Conservation (phyloP, 2,329 filamentous ascomycete genomes). For the Arthrocladium fulminans region DNA sequence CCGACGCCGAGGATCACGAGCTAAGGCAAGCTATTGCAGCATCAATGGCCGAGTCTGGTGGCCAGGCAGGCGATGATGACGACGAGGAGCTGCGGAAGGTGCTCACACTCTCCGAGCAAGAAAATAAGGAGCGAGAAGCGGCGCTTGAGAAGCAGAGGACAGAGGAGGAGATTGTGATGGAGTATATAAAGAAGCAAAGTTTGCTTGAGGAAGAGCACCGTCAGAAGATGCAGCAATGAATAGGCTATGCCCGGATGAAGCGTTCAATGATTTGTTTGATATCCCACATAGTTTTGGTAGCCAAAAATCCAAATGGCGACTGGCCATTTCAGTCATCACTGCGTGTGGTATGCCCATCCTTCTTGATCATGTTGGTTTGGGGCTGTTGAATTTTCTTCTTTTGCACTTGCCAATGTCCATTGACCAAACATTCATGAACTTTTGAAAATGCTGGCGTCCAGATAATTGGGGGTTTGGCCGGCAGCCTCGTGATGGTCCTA, state of each 20-base stretch:
- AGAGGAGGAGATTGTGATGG: conserved; percentile 65
- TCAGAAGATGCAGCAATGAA: conserved; percentile 11
- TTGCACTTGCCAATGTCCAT: not conserved
- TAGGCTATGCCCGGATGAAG: no score
- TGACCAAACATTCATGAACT: not conserved
- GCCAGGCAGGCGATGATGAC: conserved; percentile 24
- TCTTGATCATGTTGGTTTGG: no score
- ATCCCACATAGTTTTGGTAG: conserved; percentile 4
- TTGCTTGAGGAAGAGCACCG: conserved; percentile 54
- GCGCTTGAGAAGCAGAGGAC: conserved; percentile 34
- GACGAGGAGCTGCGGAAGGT: conserved; percentile 42
- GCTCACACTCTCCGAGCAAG: conserved; percentile 41
- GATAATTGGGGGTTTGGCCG: not conserved
- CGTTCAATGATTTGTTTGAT: not conserved
- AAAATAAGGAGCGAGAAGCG: conserved; percentile 36
- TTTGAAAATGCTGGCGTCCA: not conserved
- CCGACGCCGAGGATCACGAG: conserved; percentile 35
- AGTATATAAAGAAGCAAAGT: conserved; percentile 71
- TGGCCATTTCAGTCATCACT: not conserved
- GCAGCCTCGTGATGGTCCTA: not conserved
- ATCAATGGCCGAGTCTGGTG: conserved; percentile 23
- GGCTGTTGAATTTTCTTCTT: no score
- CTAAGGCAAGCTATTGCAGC: conserved; percentile 42
- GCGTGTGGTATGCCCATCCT: no score
- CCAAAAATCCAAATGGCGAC: not conserved